These are phyloP conservation scores for Hericium coralloides DNA, from an alignment of 768 basidiomycete genomes.

Conservation along the genomic window DNA sequence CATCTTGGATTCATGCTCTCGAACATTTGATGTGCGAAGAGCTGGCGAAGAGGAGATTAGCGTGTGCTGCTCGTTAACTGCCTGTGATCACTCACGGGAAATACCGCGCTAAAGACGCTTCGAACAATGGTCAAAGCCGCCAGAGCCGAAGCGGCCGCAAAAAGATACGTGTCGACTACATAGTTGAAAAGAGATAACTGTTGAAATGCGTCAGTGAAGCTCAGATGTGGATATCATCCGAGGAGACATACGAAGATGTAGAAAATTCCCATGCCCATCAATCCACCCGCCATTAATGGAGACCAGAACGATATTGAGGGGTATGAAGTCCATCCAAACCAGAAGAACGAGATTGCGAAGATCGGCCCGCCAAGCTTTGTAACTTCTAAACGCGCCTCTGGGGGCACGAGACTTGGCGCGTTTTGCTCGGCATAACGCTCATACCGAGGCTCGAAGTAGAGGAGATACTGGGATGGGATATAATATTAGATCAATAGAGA, in stretches of 20 bases:
- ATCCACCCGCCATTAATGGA: constrained; percentile 40
- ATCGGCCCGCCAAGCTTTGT: constrained; percentile 43
- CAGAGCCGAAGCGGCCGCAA: constrained; percentile 47
- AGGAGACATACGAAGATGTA: constrained; percentile 38
- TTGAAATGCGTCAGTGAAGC: too few species aligned
- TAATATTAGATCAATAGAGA: not conserved
- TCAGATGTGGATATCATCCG: too few species aligned
- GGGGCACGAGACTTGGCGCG: constrained; percentile 45
- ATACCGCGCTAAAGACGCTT: constrained; percentile 35
- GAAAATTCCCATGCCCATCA: constrained; percentile 44
- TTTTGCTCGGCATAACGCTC: constrained; percentile 30
- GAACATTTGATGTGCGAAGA: constrained; percentile 53
- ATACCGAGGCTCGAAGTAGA: constrained; percentile 50
- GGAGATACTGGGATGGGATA: constrained; percentile 25
- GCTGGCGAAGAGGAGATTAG: constrained; percentile 23
- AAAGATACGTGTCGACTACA: constrained; percentile 50
- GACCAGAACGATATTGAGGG: constrained; percentile 43
- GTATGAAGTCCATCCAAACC: constrained; percentile 61
- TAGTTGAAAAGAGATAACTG: constrained; percentile 51
- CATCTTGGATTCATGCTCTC: constrained; percentile 37
- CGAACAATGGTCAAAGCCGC: constrained; percentile 44
- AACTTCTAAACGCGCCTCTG: constrained; percentile 46
- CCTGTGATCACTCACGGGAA: constrained; percentile 13
- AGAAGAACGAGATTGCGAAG: constrained; percentile 50
- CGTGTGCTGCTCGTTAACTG: constrained; percentile 45